Evolutionary conservation across 2,329 filamentous ascomycete genomes (phyloP), one percentile per base, ranked within the genome.

Genomic region (Neonectria punicea): DNA sequence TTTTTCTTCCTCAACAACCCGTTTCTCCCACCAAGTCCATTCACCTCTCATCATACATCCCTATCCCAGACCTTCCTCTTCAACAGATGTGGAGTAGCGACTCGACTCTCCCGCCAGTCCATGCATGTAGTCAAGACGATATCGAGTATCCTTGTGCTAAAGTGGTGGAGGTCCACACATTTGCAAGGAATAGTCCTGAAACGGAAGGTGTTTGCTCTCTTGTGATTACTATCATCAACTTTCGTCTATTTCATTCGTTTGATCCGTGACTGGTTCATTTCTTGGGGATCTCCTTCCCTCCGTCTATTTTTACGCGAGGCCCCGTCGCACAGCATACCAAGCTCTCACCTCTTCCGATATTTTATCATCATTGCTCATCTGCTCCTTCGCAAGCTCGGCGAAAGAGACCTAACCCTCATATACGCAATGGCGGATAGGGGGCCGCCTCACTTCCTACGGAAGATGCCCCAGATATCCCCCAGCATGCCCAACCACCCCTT

Each of bases 401-500:
- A 39, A 36, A 16, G 36, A 39, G 14, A n/a, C 14, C 36, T 13
- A 39, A 4, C 11, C 13, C 44, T 14, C 13, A 25, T 13, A 22
- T 2, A 30, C 14, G 25, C 14, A 28, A 0, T 18, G 10, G 36
- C 10, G 16, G 22, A 43, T 9, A 28, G 18, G 28, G 18, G 39
- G 16, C 41, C 11, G 8, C 7, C 50, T 67, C 59, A 73, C 55
- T 75, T 74, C 39, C 74, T 62, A 44, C 69, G 59, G 25, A 73
- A 60, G 22, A 75, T 63, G 10, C 63, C 30, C 64, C 68, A 73
- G 14, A 74, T 59, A 50, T 79, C 77, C 11, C 61, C 59, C 18
- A 77, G 39, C 77, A 84, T 84, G 2, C 85, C 87, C 36, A 77
- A 65, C 87, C 87, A 91, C 0, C 88, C 87, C 68, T 83, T 81